Evolutionary conservation across 2,329 filamentous ascomycete species (phyloP).

Genomic region (Zymoseptoria ardabiliae): DNA sequence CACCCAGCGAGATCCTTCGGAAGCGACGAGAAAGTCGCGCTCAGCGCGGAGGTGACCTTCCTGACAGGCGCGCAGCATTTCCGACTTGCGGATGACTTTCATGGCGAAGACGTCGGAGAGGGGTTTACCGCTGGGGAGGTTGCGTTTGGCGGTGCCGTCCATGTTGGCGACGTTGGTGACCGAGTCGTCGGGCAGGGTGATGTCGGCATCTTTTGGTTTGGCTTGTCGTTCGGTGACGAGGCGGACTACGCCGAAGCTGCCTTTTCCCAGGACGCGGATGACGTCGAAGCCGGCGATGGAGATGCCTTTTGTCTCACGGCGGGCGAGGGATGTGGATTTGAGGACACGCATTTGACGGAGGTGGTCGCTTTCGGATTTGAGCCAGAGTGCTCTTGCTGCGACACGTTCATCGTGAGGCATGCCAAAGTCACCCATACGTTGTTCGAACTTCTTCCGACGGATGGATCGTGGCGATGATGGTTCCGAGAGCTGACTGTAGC

Average conservation of each 20-base stretch:
- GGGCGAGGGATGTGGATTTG: slow-evolving; percentile 51
- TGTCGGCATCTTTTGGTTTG: slow-evolving; percentile 1
- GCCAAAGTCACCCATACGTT: slow-evolving; percentile 53
- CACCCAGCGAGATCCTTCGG: slow-evolving; percentile 83
- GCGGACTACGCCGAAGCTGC: slow-evolving; percentile 87
- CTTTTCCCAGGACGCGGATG: slow-evolving; percentile 78
- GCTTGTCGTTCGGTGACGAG: slow-evolving; percentile 59
- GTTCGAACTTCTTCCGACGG: slow-evolving; percentile 56
- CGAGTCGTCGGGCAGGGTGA: not conserved
- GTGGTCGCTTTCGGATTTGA: slow-evolving; percentile 62
- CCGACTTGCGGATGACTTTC: slow-evolving; percentile 92
- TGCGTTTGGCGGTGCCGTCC: slow-evolving; percentile 22
- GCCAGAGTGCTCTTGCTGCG: slow-evolving; percentile 52
- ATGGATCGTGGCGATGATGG: slow-evolving; percentile 50
- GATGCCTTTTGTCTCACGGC: slow-evolving; percentile 44
- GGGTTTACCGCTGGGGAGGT: slow-evolving; percentile 23
- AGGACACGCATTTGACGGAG: slow-evolving; percentile 65
- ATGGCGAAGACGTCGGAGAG: slow-evolving; percentile 72
- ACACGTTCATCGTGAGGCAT: slow-evolving; percentile 49
- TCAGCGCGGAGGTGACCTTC: slow-evolving; percentile 89
- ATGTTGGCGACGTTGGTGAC: slow-evolving; percentile 16
- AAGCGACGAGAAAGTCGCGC: slow-evolving; percentile 81
- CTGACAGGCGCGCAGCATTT: slow-evolving; percentile 85
- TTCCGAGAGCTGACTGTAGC: slow-evolving; percentile 63
- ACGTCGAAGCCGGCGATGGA: slow-evolving; percentile 65